Conservation (phyloP, 352 stramenopile species). For the Phytophthora citricola region DNA sequence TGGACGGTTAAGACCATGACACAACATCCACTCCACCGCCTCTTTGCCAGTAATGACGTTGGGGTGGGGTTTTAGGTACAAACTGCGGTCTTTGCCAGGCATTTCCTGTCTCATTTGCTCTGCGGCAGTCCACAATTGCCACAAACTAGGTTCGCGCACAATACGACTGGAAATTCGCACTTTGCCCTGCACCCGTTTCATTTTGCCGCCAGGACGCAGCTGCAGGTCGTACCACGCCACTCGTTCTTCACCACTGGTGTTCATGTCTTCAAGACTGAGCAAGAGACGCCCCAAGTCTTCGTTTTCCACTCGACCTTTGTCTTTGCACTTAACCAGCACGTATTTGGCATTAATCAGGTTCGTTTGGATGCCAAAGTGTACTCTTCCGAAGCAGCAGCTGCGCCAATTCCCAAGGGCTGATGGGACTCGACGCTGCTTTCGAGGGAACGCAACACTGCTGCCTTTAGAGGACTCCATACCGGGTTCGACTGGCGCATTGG, state of each 20-base stretch:
- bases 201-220: constrained; percentile 76
- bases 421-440: constrained; percentile 82
- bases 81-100: constrained; percentile 67
- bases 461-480: constrained; percentile 87
- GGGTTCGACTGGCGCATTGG: constrained; percentile 63
- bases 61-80: constrained; percentile 87
- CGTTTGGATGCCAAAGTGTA: constrained; percentile 86
- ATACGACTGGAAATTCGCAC: constrained; percentile 87
- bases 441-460: constrained; percentile 78
- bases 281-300: constrained; percentile 83
- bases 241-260: constrained; percentile 83
- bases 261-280: constrained; percentile 84
- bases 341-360: constrained; percentile 83
- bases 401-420: constrained; percentile 86
- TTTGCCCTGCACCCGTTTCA: constrained; percentile 88
- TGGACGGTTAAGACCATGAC: constrained; percentile 82
- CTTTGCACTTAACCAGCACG: constrained; percentile 88
- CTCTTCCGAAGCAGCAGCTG: constrained; percentile 80
- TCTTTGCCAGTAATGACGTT: constrained; percentile 85
- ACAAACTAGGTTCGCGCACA: constrained; percentile 80
- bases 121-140: constrained; percentile 84
- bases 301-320: constrained; percentile 86
- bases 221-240: constrained; percentile 90
- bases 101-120: constrained; percentile 87
- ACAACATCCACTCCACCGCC: constrained; percentile 86